These are phyloP conservation scores for Aquanectria penicillioides DNA, from an alignment of 2,329 filamentous ascomycete species.

Conservation along the genomic window DNA sequence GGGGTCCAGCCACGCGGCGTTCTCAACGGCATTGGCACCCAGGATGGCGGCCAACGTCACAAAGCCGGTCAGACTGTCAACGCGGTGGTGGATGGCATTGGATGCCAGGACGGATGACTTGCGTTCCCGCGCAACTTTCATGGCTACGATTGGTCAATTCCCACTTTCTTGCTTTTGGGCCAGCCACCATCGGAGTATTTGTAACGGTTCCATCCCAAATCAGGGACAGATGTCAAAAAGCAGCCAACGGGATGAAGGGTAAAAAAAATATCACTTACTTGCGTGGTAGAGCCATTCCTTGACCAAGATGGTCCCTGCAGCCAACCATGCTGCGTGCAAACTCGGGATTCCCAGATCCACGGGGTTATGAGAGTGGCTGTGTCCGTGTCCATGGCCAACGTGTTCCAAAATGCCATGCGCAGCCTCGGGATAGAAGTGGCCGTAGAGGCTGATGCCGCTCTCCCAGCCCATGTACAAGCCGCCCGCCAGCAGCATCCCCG, in stretches of 20 bases:
- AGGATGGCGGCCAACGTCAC: conserved; percentile 91
- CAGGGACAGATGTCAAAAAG: not conserved
- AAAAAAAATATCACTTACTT: conserved; percentile 71
- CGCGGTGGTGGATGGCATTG: conserved; percentile 94
- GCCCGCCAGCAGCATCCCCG: conserved; percentile 86
- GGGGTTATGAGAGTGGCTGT: conserved; percentile 68
- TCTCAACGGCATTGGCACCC: conserved; percentile 85
- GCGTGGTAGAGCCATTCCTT: conserved; percentile 98
- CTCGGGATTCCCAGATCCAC: conserved; percentile 70
- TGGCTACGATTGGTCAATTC: conserved; percentile 65
- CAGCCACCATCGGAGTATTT: not conserved
- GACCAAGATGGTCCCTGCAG: conserved; percentile 85
- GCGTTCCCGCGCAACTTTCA: conserved; percentile 94
- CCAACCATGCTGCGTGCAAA: conserved; percentile 94
- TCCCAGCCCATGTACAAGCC: conserved; percentile 93
- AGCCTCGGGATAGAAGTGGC: conserved; percentile 77
- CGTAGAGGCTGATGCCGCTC: conserved; percentile 73
- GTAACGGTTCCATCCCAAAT: not conserved
- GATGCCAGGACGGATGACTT: conserved; percentile 96
- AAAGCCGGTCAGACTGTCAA: conserved; percentile 94
- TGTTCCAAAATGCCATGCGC: conserved; percentile 72
- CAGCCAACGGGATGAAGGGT: not conserved
- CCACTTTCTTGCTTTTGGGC: conserved; percentile 1
- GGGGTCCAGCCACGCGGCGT: conserved; percentile 92
- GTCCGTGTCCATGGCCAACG: conserved; percentile 70